Percentiles rank a stretch among this genome's conserved stretches.
These are phyloP conservation scores for Dioscorea cayenensis DNA, from an alignment of 116 monocot species.

Conservation along the genomic window DNA sequence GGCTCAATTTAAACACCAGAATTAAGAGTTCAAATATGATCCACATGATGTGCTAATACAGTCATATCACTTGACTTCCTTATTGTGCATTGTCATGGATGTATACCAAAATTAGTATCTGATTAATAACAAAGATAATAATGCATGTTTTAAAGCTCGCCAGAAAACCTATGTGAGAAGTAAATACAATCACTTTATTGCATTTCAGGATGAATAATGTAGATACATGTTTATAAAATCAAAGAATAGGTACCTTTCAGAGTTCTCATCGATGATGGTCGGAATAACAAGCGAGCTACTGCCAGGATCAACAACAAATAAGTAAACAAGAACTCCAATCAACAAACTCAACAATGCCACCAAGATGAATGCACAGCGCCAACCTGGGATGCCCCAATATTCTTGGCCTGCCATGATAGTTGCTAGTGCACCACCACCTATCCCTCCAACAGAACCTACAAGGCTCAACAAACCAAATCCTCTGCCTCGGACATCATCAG, in stretches of 20 bases:
- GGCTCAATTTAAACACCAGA: too few species aligned
- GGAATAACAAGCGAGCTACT: conserved; percentile 15
- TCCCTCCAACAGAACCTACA: conserved; percentile 76
- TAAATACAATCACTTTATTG: too few species aligned
- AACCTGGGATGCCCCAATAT: conserved; percentile 70
- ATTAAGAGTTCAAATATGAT: too few species aligned
- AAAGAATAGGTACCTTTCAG: conserved; percentile 31
- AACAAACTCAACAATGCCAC: conserved; percentile 63
- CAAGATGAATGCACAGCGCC: conserved; percentile 73
- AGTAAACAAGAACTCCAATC: conserved; percentile 63
- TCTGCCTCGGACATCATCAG: conserved; percentile 56
- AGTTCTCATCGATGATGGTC: conserved; percentile 10
- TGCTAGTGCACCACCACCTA: conserved; percentile 87
- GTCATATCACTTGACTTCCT: too few species aligned
- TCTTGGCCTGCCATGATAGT: conserved; percentile 84
- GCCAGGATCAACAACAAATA: conserved; percentile 71
- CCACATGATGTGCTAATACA: too few species aligned
- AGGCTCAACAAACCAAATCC: conserved; percentile 82
- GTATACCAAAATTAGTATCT: too few species aligned
- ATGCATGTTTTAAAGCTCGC: too few species aligned
- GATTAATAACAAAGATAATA: too few species aligned
- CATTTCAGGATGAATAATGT: too few species aligned
- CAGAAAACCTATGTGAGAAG: too few species aligned
- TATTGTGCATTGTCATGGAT: too few species aligned
- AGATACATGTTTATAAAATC: conserved; percentile 1